phyloP scores from a whole-genome alignment of 1,284 basidiomycete species.

The Athelia psychrophila region DNA sequence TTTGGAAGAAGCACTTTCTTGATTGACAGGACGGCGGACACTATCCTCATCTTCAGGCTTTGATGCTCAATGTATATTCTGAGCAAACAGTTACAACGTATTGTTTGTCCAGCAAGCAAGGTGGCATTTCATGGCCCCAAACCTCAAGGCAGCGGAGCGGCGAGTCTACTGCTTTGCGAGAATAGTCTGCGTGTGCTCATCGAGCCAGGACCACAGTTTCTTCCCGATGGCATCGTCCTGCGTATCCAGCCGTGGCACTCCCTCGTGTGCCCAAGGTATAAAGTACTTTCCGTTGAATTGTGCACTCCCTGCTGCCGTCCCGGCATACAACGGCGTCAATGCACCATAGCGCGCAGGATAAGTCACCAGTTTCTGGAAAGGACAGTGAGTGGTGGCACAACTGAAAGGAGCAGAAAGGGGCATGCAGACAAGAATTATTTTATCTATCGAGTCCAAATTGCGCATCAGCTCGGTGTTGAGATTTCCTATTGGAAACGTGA shows the following conservation, averaged over 20 bases:
- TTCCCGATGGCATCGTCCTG: conserved; percentile 20
- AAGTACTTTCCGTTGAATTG: conserved; percentile 17
- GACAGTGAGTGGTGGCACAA: background rate
- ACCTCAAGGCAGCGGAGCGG: too few relatives aligned
- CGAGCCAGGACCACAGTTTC: conserved; percentile 28
- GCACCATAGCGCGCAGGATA: background rate
- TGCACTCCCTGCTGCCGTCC: background rate
- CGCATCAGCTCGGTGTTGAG: too few relatives aligned
- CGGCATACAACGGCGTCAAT: background rate
- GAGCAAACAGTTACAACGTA: too few relatives aligned
- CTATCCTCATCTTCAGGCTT: too few relatives aligned
- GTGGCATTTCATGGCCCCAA: too few relatives aligned
- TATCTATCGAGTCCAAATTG: background rate
- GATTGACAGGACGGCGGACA: too few relatives aligned
- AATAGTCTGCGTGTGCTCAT: conserved; percentile 20
- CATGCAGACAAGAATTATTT: background rate
- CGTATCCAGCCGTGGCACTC: conserved; percentile 12
- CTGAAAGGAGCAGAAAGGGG: too few relatives aligned
- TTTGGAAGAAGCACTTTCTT: too few relatives aligned
- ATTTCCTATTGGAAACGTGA: too few relatives aligned
- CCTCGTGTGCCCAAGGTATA: conserved; percentile 29
- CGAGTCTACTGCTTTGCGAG: too few relatives aligned
- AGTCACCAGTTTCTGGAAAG: background rate
- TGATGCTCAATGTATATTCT: too few relatives aligned
- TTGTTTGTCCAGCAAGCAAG: too few relatives aligned